Evolutionary conservation across 495 filamentous ascomycete genomes (phyloP), one percentile per base, ranked within the genome.

Genomic region (Neurospora sp.): DNA sequence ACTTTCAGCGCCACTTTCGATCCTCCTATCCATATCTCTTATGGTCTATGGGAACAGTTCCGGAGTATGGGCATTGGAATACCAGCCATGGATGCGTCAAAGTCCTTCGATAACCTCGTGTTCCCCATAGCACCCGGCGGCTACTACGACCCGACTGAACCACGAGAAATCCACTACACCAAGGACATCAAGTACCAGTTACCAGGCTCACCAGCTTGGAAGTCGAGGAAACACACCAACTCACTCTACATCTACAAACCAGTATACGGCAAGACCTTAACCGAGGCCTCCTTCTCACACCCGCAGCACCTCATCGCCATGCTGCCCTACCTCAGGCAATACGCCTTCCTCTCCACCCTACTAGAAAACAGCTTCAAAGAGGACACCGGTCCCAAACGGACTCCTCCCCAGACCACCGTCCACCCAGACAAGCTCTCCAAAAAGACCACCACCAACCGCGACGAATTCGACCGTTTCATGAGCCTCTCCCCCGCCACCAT

Each of bases 1-100:
- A 89, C 91, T 22, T 98, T 99, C 80, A 86, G 92, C 48, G 94
- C 92, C 4, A 91, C 86, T 39, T 88, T 98, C 40, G 91, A 97
- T 69, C 96, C 96, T 6, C 92, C 94, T 0, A 80, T 99, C 14
- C 86, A 92, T 10, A 81, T 98, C 65, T 91, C 95, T 0, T 86
- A 90, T 40, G 79, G 85, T 40, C 83, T 91, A 10, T 93, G 91
- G 39, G 78, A 88, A 3, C 86, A 91, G 8, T 88, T 98, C 41
- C 89, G 90, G 65, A 83, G 88, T 70, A 84, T 89, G 27, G 84
- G 92, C n/a, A 89, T 87, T 20, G 81, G 88, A 42, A 85, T 89
- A 3, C 84, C 87, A 39, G 85, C 90, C 27, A 72, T 76, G 14
- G 74, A 78, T 2, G n/a, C 68, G n/a, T 83, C 86, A 68, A 82